Conservation (phyloP, 2,329 filamentous ascomycete genomes). For the Emmonsiellopsis sp. region DNA sequence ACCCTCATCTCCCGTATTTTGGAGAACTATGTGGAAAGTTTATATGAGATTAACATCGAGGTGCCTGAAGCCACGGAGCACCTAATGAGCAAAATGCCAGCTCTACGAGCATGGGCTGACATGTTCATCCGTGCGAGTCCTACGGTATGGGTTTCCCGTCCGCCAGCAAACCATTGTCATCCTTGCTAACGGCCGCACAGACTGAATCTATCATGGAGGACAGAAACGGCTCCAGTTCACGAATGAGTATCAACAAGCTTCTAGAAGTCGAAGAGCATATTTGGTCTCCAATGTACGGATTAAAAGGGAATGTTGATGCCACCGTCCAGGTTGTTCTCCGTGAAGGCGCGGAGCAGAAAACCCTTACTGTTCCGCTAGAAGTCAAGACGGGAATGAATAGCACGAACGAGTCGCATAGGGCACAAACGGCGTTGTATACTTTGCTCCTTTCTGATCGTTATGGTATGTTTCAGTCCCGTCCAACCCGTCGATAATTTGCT, state of each 20-base stretch:
- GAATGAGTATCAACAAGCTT: constrained; percentile 82
- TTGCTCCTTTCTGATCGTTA: constrained; percentile 88
- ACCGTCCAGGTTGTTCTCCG: constrained; percentile 81
- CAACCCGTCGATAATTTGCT: background rate
- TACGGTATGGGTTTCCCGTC: constrained; percentile 40
- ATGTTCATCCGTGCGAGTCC: constrained; percentile 67
- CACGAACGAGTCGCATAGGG: constrained; percentile 71
- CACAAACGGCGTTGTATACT: constrained; percentile 91
- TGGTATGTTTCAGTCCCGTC: constrained; percentile 32
- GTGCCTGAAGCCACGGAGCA: constrained; percentile 66
- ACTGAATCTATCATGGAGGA: constrained; percentile 66
- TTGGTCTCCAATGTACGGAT: constrained; percentile 94
- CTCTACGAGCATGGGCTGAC: constrained; percentile 73
- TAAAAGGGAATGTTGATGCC: constrained; percentile 96
- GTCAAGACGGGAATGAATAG: constrained; percentile 84
- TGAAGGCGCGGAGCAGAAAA: constrained; percentile 56
- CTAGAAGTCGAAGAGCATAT: constrained; percentile 96
- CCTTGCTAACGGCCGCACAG: constrained; percentile 31
- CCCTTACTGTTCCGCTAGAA: constrained; percentile 82
- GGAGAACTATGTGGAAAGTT: constrained; percentile 72
- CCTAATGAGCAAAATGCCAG: constrained; percentile 70
- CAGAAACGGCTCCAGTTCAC: constrained; percentile 63
- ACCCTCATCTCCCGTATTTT: constrained; percentile 59
- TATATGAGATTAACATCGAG: constrained; percentile 77
- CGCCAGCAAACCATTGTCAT: background rate